Percentiles rank a stretch among this genome's conserved stretches.
These are phyloP conservation scores for Phlyctochytrium arcticum DNA, from an alignment of 192 early-diverging fungal genomes.

Conservation along the genomic window DNA sequence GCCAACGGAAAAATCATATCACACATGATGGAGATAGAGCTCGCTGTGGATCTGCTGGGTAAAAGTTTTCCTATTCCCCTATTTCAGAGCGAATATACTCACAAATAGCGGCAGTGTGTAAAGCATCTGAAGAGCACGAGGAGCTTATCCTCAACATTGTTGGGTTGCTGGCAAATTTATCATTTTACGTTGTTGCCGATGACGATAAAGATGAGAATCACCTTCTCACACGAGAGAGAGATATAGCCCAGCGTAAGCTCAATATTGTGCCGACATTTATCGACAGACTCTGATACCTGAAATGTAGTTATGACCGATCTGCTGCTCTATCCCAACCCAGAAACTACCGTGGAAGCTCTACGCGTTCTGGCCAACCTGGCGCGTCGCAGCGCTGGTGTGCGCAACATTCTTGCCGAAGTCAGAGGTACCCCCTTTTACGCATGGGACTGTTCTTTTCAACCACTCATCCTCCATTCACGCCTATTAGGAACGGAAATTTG, in stretches of 20 bases:
- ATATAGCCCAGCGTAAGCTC: conserved; percentile 31
- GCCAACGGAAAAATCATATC: conserved; percentile 22
- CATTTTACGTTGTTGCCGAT: too few species aligned
- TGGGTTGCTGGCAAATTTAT: conserved; percentile 44
- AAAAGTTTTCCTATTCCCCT: too few species aligned
- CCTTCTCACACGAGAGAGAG: conserved; percentile 8
- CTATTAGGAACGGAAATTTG: conserved; percentile 38
- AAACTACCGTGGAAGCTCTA: conserved; percentile 33
- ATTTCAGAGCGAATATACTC: too few species aligned
- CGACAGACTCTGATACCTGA: not conserved
- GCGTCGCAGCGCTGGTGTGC: conserved; percentile 13
- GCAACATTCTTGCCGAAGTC: too few species aligned
- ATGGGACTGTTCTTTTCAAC: too few species aligned
- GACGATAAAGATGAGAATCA: conserved; percentile 7
- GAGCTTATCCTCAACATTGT: conserved; percentile 44
- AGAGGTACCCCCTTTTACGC: too few species aligned
- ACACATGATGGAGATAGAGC: conserved; percentile 43
- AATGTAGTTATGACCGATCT: conserved; percentile 28
- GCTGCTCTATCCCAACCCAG: conserved; percentile 37
- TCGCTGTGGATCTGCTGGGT: conserved; percentile 39
- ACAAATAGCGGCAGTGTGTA: too few species aligned
- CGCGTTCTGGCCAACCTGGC: conserved; percentile 40
- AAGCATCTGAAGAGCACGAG: conserved; percentile 18
- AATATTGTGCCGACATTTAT: conserved; percentile 8
- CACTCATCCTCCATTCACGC: too few species aligned